A percentile compares a stretch with the other conserved stretches of the same genome.
These are phyloP conservation scores for Fragilaria radians DNA, from an alignment of 108 stramenopile species.

Conservation along the genomic window DNA sequence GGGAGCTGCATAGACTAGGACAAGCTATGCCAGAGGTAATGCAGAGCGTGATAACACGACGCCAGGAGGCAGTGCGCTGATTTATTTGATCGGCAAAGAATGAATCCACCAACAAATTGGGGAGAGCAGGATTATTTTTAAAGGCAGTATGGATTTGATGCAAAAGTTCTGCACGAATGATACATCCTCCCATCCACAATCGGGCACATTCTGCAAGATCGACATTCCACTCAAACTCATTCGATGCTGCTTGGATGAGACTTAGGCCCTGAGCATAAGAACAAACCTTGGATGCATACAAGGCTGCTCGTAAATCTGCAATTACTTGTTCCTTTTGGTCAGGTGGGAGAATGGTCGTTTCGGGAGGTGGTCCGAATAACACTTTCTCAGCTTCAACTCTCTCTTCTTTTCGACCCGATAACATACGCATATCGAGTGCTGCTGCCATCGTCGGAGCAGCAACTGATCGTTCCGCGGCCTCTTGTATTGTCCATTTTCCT, in stretches of 20 bases:
- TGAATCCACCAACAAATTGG: conserved; percentile 93
- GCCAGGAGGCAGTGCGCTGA: conserved; percentile 80
- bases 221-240: conserved; percentile 86
- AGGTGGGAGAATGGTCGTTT: conserved; percentile 63
- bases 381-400: conserved; percentile 74
- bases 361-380: conserved; percentile 74
- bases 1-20: conserved; percentile 84
- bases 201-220: conserved; percentile 89
- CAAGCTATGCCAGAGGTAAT: conserved; percentile 85
- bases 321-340: conserved; percentile 88
- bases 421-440: conserved; percentile 91
- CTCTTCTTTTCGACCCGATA: conserved; percentile 89
- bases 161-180: conserved; percentile 92
- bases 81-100: conserved; percentile 83
- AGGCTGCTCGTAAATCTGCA: conserved; percentile 84
- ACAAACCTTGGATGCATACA: conserved; percentile 95
- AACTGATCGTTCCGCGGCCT: conserved; percentile 95
- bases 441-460: conserved; percentile 96
- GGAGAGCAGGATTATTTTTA: conserved; percentile 48
- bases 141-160: conserved; percentile 91
- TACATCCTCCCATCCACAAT: conserved; percentile 99
- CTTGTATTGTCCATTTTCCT: conserved; percentile 97
- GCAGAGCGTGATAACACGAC: conserved; percentile 88
- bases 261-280: conserved; percentile 97
- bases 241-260: conserved; percentile 86